Evolutionary conservation across 1,284 basidiomycete genomes (phyloP), one percentile per base, ranked within the genome.

Genomic region (Neotropicomus parvogracilis): DNA sequence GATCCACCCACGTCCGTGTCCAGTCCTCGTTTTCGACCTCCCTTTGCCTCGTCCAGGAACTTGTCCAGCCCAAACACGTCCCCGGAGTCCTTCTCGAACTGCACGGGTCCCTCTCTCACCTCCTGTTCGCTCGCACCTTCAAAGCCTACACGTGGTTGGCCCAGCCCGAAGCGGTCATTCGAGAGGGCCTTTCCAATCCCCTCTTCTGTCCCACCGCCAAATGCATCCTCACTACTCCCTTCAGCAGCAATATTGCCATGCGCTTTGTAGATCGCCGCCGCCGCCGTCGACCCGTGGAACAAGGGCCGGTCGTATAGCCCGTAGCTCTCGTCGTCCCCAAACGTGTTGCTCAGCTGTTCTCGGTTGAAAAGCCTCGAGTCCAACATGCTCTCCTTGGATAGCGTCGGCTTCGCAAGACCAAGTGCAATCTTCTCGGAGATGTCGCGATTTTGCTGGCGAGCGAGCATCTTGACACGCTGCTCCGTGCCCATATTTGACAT

Each of bases 401-500:
- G 65, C 0, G 95, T 92, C 8, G 97, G 97, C 69, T 99, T 99
- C 37, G 97, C 97, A 35, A 99, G 79, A 29, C 97, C 97, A 17
- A 99, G 81, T 2, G 97, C 97, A 47, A 99, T 88, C 76, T 99
- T 99, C 71, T 99, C 97, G 0, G 95, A 98, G 41, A 99, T 97
- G 65, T 99, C 97, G 59, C 97, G 89, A 67, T 99, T 97, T 73
- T 94, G 94, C 65, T 97, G 91, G 50, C 88, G 83, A 20, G 95
- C 92, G 47, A 99, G 77, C 78, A 92, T 85, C 74, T 97, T 97
- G 20, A 97, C 94, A 6, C 97, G 82, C 66, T 93, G 90, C 70
- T 99, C 97, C 29, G 86, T 85, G 31, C 97, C 97, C 97, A 99
- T 99, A 65, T 98, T 98, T 70, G 82, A 94, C 94, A 99, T 97